Percentiles rank a stretch among this genome's conserved stretches.
Conservation (phyloP, 305 asterid species). For the Andrographis paniculata region DNA sequence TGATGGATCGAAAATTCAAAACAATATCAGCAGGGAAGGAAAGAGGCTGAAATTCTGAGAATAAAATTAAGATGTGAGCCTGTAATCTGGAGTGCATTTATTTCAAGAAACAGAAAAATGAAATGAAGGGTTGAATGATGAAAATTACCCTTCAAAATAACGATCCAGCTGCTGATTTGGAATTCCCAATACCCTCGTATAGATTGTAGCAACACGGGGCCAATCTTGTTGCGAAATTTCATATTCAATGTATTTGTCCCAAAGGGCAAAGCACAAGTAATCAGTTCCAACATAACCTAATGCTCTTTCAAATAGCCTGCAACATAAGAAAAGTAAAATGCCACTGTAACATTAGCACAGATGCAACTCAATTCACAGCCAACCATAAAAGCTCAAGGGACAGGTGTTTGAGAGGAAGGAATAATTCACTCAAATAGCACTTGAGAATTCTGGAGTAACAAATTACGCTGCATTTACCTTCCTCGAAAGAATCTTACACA, state of each 20-base stretch:
- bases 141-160: constrained; percentile 84
- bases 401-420: constrained; percentile 33
- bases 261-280: constrained; percentile 80
- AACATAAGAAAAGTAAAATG: constrained; percentile 21
- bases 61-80: not conserved
- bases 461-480: constrained; percentile 68
- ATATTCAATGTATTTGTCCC: constrained; percentile 95
- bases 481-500: constrained; percentile 76
- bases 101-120: not conserved
- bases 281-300: constrained; percentile 92
- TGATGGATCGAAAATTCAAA: not conserved
- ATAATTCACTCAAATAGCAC: constrained; percentile 62
- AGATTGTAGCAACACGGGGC: constrained; percentile 77
- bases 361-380: constrained; percentile 16
- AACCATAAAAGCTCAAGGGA: constrained; percentile 32
- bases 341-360: constrained; percentile 21
- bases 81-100: not conserved
- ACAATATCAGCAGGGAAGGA: constrained; percentile 1
- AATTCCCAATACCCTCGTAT: constrained; percentile 74
- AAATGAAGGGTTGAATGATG: constrained; percentile 6
- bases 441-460: constrained; percentile 50
- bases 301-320: constrained; percentile 97
- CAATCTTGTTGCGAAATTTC: constrained; percentile 84
- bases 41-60: constrained; percentile 11
- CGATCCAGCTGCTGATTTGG: constrained; percentile 97